Percentiles rank a stretch among this genome's conserved stretches.
These are phyloP conservation scores for Trichoderma guizhouense DNA, from an alignment of 2,329 filamentous ascomycete species.

Conservation along the genomic window DNA sequence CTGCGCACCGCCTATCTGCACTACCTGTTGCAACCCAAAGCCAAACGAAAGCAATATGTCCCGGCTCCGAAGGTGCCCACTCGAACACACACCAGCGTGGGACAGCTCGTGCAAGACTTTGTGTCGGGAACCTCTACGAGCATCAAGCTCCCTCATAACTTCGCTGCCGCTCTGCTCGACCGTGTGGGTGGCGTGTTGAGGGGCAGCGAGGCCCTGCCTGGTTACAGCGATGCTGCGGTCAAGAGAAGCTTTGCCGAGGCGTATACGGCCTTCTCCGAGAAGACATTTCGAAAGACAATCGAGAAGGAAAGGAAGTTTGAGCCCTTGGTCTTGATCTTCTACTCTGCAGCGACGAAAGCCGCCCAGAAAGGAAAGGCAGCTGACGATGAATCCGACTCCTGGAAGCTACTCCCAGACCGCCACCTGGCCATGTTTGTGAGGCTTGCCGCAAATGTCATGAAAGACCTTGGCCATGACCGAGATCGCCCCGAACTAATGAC, in stretches of 20 bases:
- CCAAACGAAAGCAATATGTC: constrained; percentile 86
- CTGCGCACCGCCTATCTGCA: constrained; percentile 87
- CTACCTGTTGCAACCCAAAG: constrained; percentile 87
- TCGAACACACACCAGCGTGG: constrained; percentile 67
- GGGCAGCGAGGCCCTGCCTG: constrained; percentile 78
- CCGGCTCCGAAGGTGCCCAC: constrained; percentile 60
- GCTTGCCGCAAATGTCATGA: constrained; percentile 74
- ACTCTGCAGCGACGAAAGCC: constrained; percentile 85
- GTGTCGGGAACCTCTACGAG: constrained; percentile 47
- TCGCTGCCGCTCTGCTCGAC: constrained; percentile 57
- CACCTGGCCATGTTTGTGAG: constrained; percentile 94
- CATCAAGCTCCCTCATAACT: constrained; percentile 57
- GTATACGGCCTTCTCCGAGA: constrained; percentile 87
- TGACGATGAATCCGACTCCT: constrained; percentile 80
- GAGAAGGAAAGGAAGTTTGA: constrained; percentile 93
- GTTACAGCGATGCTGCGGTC: constrained; percentile 85
- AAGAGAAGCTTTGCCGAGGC: constrained; percentile 95
- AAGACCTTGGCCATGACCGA: constrained; percentile 78
- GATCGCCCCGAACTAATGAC: constrained; percentile 81
- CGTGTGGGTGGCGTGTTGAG: constrained; percentile 76
- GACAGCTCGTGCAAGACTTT: constrained; percentile 88
- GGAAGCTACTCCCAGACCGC: constrained; percentile 88
- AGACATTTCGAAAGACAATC: constrained; percentile 82
- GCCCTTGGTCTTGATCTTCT: constrained; percentile 92
- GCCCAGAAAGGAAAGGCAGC: constrained; percentile 70